phyloP scores from a whole-genome alignment of 345 rosid species.

The Eucalyptus paniculata region DNA sequence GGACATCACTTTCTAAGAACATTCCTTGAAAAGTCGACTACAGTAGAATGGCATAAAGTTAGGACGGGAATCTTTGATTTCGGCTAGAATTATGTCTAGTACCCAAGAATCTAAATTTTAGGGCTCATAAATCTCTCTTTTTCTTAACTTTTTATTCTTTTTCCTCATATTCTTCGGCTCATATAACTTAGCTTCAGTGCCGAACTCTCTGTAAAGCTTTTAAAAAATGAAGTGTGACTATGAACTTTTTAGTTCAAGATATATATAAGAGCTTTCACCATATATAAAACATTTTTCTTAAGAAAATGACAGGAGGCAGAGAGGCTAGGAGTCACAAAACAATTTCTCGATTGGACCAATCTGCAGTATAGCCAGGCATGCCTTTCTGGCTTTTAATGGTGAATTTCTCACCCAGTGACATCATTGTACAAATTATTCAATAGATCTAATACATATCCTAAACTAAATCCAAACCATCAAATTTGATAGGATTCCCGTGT shows the following conservation, averaged over 20 bases:
- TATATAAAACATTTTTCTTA: neutral
- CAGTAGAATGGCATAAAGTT: neutral
- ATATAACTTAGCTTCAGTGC: neutral
- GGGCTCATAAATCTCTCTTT: neutral
- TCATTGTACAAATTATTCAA: neutral
- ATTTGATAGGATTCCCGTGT: neutral
- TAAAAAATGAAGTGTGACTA: neutral
- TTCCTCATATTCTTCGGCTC: neutral
- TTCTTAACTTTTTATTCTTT: neutral
- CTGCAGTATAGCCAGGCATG: neutral
- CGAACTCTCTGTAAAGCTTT: neutral
- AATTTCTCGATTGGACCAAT: neutral
- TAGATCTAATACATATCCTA: neutral
- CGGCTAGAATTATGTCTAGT: neutral
- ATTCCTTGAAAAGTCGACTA: neutral
- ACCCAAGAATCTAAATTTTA: neutral
- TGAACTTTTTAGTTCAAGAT: too few relatives aligned
- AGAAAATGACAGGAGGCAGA: neutral
- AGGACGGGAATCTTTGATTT: neutral
- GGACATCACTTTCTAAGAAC: neutral
- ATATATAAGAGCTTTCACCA: neutral
- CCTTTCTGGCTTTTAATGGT: neutral
- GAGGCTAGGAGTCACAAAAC: neutral
- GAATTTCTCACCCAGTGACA: neutral
- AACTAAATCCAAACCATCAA: neutral